Evolutionary conservation across 805 yeast genomes (phyloP).

Genomic region (Schwanniomyces polymorphus): DNA sequence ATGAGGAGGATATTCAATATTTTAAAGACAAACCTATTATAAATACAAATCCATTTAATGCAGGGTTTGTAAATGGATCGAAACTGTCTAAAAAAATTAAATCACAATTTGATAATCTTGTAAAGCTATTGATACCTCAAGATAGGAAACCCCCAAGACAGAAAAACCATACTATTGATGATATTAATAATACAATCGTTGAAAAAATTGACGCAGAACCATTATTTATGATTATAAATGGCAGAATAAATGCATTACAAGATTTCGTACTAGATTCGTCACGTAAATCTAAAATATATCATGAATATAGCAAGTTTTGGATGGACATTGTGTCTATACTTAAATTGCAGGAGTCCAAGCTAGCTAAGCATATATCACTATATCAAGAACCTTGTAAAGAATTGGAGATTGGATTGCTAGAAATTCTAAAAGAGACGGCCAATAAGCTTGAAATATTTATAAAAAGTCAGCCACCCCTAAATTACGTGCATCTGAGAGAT

Average conservation of each 20-base stretch:
- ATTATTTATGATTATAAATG: slow-evolving; percentile 25
- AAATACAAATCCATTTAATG: slow-evolving; percentile 29
- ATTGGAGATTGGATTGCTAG: slow-evolving; percentile 4
- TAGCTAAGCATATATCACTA: slow-evolving; percentile 14
- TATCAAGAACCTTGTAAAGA: slow-evolving; percentile 6
- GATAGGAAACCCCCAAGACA: neutral
- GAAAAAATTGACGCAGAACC: slow-evolving; percentile 36
- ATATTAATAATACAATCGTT: slow-evolving; percentile 30
- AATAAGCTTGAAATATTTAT: neutral
- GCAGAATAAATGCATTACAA: slow-evolving; percentile 25
- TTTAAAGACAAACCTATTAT: slow-evolving; percentile 14
- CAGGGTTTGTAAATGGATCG: slow-evolving; percentile 35
- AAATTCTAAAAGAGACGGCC: slow-evolving; percentile 3
- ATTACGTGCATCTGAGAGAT: neutral
- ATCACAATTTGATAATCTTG: slow-evolving; percentile 9
- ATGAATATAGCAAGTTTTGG: slow-evolving; percentile 29
- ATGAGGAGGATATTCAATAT: neutral
- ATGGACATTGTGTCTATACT: slow-evolving; percentile 19
- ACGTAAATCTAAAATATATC: slow-evolving; percentile 24
- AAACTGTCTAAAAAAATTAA: slow-evolving; percentile 25
- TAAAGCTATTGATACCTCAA: slow-evolving; percentile 6
- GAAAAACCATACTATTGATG: slow-evolving; percentile 21
- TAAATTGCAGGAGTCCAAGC: slow-evolving; percentile 23
- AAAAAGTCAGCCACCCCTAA: neutral
- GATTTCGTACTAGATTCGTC: slow-evolving; percentile 25